These are phyloP conservation scores for Juncus inflexus DNA, from an alignment of 176 grass and related monocot species.

Conservation along the genomic window DNA sequence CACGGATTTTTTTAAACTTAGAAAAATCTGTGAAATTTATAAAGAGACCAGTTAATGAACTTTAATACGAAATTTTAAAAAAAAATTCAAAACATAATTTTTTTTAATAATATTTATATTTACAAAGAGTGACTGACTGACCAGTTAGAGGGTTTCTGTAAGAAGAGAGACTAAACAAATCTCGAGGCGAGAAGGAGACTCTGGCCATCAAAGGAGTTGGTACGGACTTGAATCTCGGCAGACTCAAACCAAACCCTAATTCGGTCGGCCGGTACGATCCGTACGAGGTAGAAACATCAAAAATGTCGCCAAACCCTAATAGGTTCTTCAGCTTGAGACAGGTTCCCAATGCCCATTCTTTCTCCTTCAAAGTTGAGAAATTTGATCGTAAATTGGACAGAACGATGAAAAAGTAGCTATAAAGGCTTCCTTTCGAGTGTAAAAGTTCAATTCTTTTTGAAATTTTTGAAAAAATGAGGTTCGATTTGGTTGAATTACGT, in stretches of 20 bases:
- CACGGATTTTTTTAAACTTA: too few species aligned
- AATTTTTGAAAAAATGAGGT: not conserved
- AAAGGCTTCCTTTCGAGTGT: not conserved
- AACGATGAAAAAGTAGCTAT: not conserved
- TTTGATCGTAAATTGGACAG: not conserved
- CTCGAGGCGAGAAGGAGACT: constrained; percentile 45
- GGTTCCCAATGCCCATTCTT: constrained; percentile 47
- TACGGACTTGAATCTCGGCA: constrained; percentile 57
- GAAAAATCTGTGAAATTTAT: too few species aligned
- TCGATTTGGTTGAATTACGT: too few species aligned
- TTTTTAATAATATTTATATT: too few species aligned
- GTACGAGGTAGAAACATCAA: constrained; percentile 60
- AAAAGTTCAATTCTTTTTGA: constrained; percentile 4
- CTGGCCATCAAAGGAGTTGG: constrained; percentile 44
- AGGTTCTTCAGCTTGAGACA: constrained; percentile 55
- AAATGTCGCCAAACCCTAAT: constrained; percentile 71
- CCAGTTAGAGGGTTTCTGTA: constrained; percentile 59
- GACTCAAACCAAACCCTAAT: constrained; percentile 40
- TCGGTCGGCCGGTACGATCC: constrained; percentile 48
- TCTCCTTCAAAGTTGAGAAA: constrained; percentile 31
- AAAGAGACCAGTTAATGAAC: too few species aligned
- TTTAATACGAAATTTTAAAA: too few species aligned
- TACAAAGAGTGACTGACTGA: too few species aligned
- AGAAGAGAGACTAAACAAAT: constrained; percentile 62
- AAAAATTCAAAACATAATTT: too few species aligned